phyloP scores from a whole-genome alignment of 192 early-diverging fungal species.

The Linnemannia elongata region DNA sequence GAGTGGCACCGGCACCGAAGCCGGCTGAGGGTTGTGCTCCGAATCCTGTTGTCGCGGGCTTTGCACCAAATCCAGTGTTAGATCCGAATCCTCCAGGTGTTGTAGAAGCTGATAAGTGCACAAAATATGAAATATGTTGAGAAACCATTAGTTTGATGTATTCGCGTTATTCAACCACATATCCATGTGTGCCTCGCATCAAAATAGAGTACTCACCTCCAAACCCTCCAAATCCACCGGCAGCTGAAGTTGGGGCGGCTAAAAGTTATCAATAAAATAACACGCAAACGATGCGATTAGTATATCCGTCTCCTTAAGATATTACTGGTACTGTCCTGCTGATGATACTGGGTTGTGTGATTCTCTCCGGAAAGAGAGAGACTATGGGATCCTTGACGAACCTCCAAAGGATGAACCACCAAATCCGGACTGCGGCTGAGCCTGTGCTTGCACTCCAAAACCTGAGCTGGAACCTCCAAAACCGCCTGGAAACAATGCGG shows the following conservation, averaged over 20 bases:
- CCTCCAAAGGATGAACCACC: conserved; percentile 50
- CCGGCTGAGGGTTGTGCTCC: conserved; percentile 39
- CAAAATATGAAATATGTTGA: neutral
- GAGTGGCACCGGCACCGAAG: conserved; percentile 34
- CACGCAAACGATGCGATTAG: neutral
- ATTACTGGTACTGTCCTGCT: neutral
- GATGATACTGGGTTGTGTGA: neutral
- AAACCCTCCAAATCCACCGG: conserved; percentile 51
- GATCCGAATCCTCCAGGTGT: conserved; percentile 49
- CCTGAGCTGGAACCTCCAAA: conserved; percentile 50
- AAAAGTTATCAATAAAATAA: neutral
- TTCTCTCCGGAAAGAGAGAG: neutral
- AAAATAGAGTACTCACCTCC: conserved; percentile 31
- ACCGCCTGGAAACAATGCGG: conserved; percentile 22
- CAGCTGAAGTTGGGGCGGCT: conserved; percentile 8
- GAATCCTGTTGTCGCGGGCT: conserved; percentile 44
- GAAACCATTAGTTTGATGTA: neutral
- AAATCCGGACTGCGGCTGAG: conserved; percentile 48
- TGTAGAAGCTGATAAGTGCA: conserved; percentile 12
- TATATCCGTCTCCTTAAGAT: neutral
- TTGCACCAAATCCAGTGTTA: conserved; percentile 40
- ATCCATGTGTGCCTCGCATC: neutral
- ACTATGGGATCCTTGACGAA: conserved; percentile 3
- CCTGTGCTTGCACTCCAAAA: conserved; percentile 46
- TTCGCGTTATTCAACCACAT: neutral